Conservation (phyloP, 805 yeast species). For the Starmerella bombi region DNA sequence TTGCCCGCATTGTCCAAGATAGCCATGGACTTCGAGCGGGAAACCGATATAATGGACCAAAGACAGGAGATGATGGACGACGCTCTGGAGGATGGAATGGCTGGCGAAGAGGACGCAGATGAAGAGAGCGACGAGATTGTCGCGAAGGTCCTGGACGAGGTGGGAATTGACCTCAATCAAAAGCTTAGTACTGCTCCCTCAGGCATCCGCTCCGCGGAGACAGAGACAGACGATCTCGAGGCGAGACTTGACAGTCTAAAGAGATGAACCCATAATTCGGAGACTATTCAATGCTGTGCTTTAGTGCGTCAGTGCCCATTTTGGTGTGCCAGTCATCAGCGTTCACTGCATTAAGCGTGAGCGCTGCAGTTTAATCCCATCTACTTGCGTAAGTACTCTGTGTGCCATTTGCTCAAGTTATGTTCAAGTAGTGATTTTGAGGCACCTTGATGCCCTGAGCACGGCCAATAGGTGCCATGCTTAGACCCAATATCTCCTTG, state of each 20-base stretch:
- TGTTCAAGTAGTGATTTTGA: too few relatives aligned
- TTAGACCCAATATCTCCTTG: too few relatives aligned
- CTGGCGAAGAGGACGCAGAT: slow-evolving; percentile 70
- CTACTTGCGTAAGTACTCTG: too few relatives aligned
- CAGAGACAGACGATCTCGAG: slow-evolving; percentile 66
- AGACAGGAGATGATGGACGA: slow-evolving; percentile 98
- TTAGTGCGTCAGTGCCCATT: too few relatives aligned
- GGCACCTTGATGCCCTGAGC: too few relatives aligned
- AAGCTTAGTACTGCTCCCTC: slow-evolving; percentile 41
- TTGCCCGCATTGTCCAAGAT: slow-evolving; percentile 77
- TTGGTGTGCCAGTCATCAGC: too few relatives aligned
- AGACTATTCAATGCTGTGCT: too few relatives aligned
- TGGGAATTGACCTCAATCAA: slow-evolving; percentile 69
- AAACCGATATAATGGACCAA: slow-evolving; percentile 94
- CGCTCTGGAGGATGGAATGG: slow-evolving; percentile 93
- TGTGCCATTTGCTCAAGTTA: too few relatives aligned
- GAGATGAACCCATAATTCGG: slow-evolving; percentile 28
- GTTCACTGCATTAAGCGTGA: too few relatives aligned
- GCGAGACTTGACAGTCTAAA: slow-evolving; percentile 76
- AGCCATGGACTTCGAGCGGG: slow-evolving; percentile 89
- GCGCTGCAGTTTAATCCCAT: too few relatives aligned
- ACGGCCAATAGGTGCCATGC: too few relatives aligned
- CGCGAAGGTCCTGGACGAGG: slow-evolving; percentile 83
- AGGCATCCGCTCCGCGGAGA: slow-evolving; percentile 30
- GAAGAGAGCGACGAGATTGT: slow-evolving; percentile 80